phyloP scores from a whole-genome alignment of 2,329 filamentous ascomycete genomes.

The Penicillium sp. region DNA sequence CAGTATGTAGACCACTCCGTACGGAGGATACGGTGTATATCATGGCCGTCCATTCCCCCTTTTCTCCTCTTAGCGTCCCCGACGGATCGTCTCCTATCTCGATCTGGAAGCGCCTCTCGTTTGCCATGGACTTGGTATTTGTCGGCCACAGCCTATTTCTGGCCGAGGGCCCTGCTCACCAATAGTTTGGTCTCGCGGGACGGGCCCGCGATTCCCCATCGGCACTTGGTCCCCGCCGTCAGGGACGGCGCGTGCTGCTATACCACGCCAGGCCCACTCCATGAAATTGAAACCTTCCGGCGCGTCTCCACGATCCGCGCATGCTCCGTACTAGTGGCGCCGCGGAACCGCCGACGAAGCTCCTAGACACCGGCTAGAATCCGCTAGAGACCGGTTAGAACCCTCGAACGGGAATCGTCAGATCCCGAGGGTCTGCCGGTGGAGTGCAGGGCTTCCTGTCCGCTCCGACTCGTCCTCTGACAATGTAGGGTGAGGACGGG shows the following conservation, averaged over 20 bases:
- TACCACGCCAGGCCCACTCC: conserved; percentile 17
- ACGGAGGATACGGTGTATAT: background rate
- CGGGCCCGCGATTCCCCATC: conserved; percentile 14
- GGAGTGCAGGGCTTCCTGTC: conserved; percentile 8
- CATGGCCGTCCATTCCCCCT: background rate
- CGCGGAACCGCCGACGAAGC: conserved; percentile 12
- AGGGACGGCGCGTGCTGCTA: conserved; percentile 19
- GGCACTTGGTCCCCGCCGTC: conserved; percentile 9
- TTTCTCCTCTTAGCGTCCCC: background rate
- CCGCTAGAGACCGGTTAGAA: conserved; percentile 29
- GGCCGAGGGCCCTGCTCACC: background rate
- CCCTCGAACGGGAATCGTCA: conserved; percentile 29
- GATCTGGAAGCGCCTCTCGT: background rate
- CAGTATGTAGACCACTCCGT: background rate
- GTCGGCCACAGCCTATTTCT: conserved; percentile 1
- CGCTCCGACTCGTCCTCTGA: background rate
- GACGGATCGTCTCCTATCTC: background rate
- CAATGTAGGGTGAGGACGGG: conserved; percentile 2
- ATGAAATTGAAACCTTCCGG: conserved; percentile 17
- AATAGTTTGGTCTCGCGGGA: conserved; percentile 16
- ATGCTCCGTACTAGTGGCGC: conserved; percentile 22
- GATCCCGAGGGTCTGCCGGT: conserved; percentile 15
- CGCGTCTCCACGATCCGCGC: conserved; percentile 26
- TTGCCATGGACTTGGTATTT: background rate
- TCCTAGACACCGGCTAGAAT: conserved; percentile 29